These are phyloP conservation scores for Pythium aquatile DNA, from an alignment of 352 stramenopile genomes.

Conservation along the genomic window DNA sequence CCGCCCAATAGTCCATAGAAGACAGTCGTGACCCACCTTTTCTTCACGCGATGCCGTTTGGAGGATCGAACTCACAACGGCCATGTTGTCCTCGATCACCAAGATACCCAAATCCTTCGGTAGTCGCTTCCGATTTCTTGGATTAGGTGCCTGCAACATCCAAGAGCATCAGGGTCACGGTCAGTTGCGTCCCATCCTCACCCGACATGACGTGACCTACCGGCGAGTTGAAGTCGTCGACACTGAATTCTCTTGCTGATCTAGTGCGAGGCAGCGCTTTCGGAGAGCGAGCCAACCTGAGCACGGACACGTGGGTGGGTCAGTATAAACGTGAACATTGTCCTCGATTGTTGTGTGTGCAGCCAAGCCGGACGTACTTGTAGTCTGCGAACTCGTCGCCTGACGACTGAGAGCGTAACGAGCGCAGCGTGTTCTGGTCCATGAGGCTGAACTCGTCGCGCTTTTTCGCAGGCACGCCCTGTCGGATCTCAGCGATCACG, in stretches of 20 bases:
- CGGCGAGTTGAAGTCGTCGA: conserved; percentile 25
- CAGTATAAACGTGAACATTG: not conserved
- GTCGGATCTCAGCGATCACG: conserved; percentile 62
- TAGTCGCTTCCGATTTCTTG: conserved; percentile 11
- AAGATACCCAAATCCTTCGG: conserved; percentile 50
- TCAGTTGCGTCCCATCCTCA: not conserved
- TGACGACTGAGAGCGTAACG: conserved; percentile 23
- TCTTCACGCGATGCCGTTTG: conserved; percentile 73
- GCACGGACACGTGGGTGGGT: too few relatives aligned
- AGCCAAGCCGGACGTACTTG: conserved; percentile 19
- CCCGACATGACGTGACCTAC: not conserved
- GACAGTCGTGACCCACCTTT: conserved; percentile 34
- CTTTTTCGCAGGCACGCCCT: conserved; percentile 28
- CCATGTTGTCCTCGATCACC: conserved; percentile 72
- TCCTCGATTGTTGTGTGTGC: not conserved
- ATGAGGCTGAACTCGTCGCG: conserved; percentile 26
- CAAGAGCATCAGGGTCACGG: not conserved
- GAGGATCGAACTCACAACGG: conserved; percentile 68
- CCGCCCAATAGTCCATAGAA: not conserved
- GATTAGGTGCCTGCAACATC: conserved; percentile 1
- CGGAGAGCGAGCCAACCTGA: conserved; percentile 20
- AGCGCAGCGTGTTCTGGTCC: conserved; percentile 23
- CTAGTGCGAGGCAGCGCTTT: conserved; percentile 20
- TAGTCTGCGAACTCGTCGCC: conserved; percentile 27
- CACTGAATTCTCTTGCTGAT: conserved; percentile 19